Evolutionary conservation across 805 yeast species (phyloP).

Genomic region (Kluyveromyces aestuarii): DNA sequence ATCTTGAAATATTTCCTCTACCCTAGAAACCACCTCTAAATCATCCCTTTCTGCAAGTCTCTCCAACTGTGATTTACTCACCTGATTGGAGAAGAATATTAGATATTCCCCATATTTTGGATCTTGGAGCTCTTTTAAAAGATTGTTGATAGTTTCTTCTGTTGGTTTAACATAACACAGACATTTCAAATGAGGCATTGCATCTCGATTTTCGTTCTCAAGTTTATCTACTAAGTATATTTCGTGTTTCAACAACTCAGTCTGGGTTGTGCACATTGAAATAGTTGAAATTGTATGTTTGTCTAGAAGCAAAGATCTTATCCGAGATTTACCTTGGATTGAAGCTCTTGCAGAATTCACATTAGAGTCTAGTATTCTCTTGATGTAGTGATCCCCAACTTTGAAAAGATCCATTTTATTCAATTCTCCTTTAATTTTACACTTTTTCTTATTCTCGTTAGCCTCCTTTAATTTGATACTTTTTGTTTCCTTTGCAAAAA

Average conservation of each 20-base stretch:
- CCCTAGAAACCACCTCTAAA: slow-evolving; percentile 63
- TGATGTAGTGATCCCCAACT: slow-evolving; percentile 37
- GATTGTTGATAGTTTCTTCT: slow-evolving; percentile 47
- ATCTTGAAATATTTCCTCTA: slow-evolving; percentile 81
- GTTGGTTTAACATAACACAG: slow-evolving; percentile 71
- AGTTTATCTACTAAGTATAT: slow-evolving; percentile 72
- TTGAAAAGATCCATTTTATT: slow-evolving; percentile 37
- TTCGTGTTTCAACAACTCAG: slow-evolving; percentile 70
- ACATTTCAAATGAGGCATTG: slow-evolving; percentile 74
- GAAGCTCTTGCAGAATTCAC: slow-evolving; percentile 12
- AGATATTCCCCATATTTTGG: slow-evolving; percentile 80
- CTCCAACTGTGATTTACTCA: slow-evolving; percentile 73
- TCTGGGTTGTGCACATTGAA: slow-evolving; percentile 85
- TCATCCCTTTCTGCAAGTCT: slow-evolving; percentile 86
- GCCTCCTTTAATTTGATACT: not conserved
- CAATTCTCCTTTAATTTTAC: not conserved
- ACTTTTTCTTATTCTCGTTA: not conserved
- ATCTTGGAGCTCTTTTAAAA: slow-evolving; percentile 57
- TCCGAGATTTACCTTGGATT: slow-evolving; percentile 28
- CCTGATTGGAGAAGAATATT: slow-evolving; percentile 66
- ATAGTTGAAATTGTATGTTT: slow-evolving; percentile 70
- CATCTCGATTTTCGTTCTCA: slow-evolving; percentile 52
- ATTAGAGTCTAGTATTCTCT: slow-evolving; percentile 29
- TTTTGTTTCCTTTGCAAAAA: not conserved
- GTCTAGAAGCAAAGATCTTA: slow-evolving; percentile 75